phyloP scores from a whole-genome alignment of 306 rosid genomes.

The Elaeagnus macrophylla region DNA sequence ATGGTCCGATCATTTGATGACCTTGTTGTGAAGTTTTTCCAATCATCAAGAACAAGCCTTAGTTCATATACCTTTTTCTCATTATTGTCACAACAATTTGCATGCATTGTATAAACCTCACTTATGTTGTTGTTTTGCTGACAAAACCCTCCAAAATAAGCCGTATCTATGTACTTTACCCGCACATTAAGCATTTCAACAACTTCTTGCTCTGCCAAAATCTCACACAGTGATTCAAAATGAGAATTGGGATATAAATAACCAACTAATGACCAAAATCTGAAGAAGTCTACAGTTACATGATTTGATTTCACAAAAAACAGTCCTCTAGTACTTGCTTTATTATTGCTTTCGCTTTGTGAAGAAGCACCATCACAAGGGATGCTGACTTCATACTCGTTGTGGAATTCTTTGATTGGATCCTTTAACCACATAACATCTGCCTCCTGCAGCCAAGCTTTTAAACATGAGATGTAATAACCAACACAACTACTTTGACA shows the following conservation, averaged over 20 bases:
- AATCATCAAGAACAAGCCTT: slow-evolving; percentile 46
- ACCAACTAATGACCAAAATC: slow-evolving; percentile 23
- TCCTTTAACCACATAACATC: slow-evolving; percentile 54
- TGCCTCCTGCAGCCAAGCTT: slow-evolving; percentile 39
- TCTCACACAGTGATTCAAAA: slow-evolving; percentile 27
- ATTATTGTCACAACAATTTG: slow-evolving; percentile 40
- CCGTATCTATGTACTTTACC: slow-evolving; percentile 8
- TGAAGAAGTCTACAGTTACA: slow-evolving; percentile 24
- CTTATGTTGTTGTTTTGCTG: slow-evolving; percentile 18
- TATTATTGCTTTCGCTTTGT: background rate
- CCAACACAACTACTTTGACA: background rate
- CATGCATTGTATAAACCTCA: slow-evolving; percentile 32
- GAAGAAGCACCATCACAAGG: slow-evolving; percentile 23
- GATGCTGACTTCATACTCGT: slow-evolving; percentile 16
- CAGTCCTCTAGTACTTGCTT: slow-evolving; percentile 26
- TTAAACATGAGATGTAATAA: background rate
- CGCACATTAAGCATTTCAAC: slow-evolving; percentile 9
- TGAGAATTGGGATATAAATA: slow-evolving; percentile 21
- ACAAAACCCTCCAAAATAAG: slow-evolving; percentile 41
- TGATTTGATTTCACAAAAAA: slow-evolving; percentile 30
- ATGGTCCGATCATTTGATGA: slow-evolving; percentile 9
- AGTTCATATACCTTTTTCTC: slow-evolving; percentile 45
- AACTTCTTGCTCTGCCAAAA: background rate
- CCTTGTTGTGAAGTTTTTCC: slow-evolving; percentile 25
- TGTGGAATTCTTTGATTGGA: slow-evolving; percentile 30